Evolutionary conservation across 1,284 basidiomycete species (phyloP).

Genomic region (Trametes pubescens): DNA sequence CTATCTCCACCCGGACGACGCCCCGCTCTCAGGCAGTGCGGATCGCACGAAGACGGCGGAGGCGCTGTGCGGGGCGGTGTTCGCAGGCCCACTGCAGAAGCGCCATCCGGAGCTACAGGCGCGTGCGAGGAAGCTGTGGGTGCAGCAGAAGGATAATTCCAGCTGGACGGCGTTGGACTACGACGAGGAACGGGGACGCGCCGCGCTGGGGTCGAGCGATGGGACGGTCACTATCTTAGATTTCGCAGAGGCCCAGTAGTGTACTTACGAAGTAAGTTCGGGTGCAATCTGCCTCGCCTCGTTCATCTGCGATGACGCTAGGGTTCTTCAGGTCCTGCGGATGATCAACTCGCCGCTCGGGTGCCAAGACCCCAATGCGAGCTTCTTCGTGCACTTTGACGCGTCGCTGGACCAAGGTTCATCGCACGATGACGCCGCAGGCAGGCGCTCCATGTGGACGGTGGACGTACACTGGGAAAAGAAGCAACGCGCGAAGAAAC

Average conservation of each 20-base stretch:
- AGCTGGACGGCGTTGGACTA: slow-evolving; percentile 66
- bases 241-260: slow-evolving; percentile 15
- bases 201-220: slow-evolving; percentile 58
- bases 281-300: too few species aligned
- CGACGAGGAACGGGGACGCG: slow-evolving; percentile 58
- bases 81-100: slow-evolving; percentile 52
- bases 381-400: too few species aligned
- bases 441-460: too few species aligned
- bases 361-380: too few species aligned
- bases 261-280: neutral
- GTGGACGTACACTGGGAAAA: too few species aligned
- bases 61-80: slow-evolving; percentile 53
- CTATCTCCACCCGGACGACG: slow-evolving; percentile 8
- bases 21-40: neutral
- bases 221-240: slow-evolving; percentile 56
- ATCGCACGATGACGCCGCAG: too few species aligned
- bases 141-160: slow-evolving; percentile 41
- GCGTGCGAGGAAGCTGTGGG: slow-evolving; percentile 38
- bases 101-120: slow-evolving; percentile 28
- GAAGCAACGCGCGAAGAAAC: too few species aligned
- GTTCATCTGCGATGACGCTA: too few species aligned
- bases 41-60: slow-evolving; percentile 38
- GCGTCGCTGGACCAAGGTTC: too few species aligned
- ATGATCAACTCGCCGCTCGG: too few species aligned
- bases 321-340: too few species aligned